Base-by-base conservation (phyloP, 495 filamentous ascomycete species). In the Penicillium daleae region DNA sequence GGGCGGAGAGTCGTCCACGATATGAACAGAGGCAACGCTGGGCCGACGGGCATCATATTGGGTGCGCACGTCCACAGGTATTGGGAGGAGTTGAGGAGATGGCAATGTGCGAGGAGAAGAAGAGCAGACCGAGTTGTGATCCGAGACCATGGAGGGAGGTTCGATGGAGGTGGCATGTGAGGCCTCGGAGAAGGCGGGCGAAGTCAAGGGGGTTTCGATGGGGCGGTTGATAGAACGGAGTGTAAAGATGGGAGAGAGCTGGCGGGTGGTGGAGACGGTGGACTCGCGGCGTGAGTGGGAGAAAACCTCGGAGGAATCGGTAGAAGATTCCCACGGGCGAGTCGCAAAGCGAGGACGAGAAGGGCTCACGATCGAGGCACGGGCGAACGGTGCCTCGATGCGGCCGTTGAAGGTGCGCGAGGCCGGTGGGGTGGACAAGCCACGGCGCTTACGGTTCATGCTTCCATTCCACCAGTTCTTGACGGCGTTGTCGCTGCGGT, bases 391-490 rank as follows among this genome's bases (percentile, higher is more conserved):
- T 12, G 76, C 70, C 61, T 78, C 76, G 26, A 80, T 69, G 24
- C 79, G 74, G 68, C 78, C 76, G 60, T 65, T 76, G 73, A 68
- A 70, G 22, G 77, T 73, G 65, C 75, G 76, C 12, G 78, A 73
- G 37, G 72, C 64, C 64, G 71, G 69, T 42, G 73, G 75, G 56
- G 69, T 80, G 59, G 70, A 79, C 64, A 76, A 78, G 71, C 74
- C 82, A 66, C 79, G 73, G 57, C 75, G 72, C 69, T 80, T 82
- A 66, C 93, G 86, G 78, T 97, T 97, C 87, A 92, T 89, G 71
- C 90, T 91, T 35, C 95, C 94, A 76, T 99, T 98, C 92, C 92
- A 97, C 92, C 93, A 98, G 78, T 99, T 99, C 86, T 99, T 99
- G 54, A 99, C 93, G 33, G 92, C 91, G 71, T 99, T 99, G 81